A percentile compares a stretch with the other conserved stretches of the same genome.
phyloP scores from a whole-genome alignment of 768 basidiomycete genomes.

The Amanita polypyramis region DNA sequence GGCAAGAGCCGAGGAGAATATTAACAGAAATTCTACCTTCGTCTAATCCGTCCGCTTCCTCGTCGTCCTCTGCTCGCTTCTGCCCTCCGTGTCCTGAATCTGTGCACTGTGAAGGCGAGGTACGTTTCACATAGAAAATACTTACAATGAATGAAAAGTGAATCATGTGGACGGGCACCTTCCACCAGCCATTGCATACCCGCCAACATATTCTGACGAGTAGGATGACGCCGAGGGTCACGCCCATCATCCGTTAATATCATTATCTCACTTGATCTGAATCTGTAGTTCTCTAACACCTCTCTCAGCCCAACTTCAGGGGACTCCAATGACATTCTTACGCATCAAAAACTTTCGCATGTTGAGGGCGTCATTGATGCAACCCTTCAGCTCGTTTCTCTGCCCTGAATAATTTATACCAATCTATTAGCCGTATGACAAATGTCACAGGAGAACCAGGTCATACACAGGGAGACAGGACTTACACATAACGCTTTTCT shows the following conservation, averaged over 20 bases:
- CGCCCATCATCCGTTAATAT: slow-evolving; percentile 54
- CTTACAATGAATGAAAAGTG: slow-evolving; percentile 70
- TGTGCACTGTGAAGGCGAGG: slow-evolving; percentile 14
- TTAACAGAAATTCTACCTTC: slow-evolving; percentile 39
- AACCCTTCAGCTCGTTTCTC: slow-evolving; percentile 53
- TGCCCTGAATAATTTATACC: slow-evolving; percentile 74
- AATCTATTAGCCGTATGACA: slow-evolving; percentile 32
- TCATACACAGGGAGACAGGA: neutral
- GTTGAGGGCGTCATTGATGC: slow-evolving; percentile 72
- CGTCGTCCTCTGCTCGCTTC: slow-evolving; percentile 64
- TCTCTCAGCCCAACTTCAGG: neutral
- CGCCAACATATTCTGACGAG: slow-evolving; percentile 34
- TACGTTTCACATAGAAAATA: neutral
- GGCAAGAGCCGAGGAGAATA: neutral
- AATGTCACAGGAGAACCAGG: neutral
- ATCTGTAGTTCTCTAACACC: slow-evolving; percentile 30
- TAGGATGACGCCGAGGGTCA: slow-evolving; percentile 32
- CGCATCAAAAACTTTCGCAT: slow-evolving; percentile 58
- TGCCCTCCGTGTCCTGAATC: slow-evolving; percentile 97
- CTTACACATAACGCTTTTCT: slow-evolving; percentile 78
- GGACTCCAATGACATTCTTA: slow-evolving; percentile 17
- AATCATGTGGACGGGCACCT: slow-evolving; percentile 58
- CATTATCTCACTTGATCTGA: slow-evolving; percentile 52
- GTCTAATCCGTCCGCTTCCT: slow-evolving; percentile 72
- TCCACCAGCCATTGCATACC: slow-evolving; percentile 55